Evolutionary conservation across 2,329 filamentous ascomycete genomes (phyloP), one percentile per base, ranked within the genome.

Genomic region (Aspergillus fructus): DNA sequence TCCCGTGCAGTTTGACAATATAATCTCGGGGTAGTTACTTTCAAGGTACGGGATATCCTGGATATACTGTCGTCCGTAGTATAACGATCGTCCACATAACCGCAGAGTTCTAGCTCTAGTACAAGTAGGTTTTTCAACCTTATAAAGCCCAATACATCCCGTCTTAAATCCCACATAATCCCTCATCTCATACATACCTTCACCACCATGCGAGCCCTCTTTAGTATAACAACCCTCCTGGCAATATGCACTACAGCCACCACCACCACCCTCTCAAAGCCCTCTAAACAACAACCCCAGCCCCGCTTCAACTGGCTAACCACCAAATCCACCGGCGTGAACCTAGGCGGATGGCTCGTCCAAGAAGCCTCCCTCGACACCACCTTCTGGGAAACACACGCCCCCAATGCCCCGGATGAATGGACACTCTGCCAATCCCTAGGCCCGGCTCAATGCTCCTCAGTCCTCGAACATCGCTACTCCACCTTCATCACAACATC

Each of bases 331-430:
- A 46, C 62, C 17, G 40, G 50, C 40, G 19, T 33, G 27, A 69
- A 68, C 33, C 59, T 62, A 9, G 65, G 66, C 11, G 66, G 66
- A 21, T 68, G 63, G 67, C 62, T 68, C 2, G 62, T 61, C 15
- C 64, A 68, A 53, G 65, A 68, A 55, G 64, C 64, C 23, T 66
- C 62, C 13, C 65, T 69, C 24, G 65, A 68, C 40, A 64, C 54
- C 13, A 15, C 37, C 1, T 66, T 62, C 58, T 70, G 66, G 66
- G 46, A 24, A 12, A 61, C 47, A 5, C 59, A 68, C 49, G 59
- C 64, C 13, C 55, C 52, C 42, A 59, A 59, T 5, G 66, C 62
- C 5, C 42, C 58, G 1, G 66, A 68, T 45, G 66, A 70, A 66
- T 69, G 66, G 67, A 61, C 62, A 1, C 53, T 63, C 17, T 64